These are phyloP conservation scores for Solanum neorickii DNA, from an alignment of 257 asterid species.

Conservation along the genomic window DNA sequence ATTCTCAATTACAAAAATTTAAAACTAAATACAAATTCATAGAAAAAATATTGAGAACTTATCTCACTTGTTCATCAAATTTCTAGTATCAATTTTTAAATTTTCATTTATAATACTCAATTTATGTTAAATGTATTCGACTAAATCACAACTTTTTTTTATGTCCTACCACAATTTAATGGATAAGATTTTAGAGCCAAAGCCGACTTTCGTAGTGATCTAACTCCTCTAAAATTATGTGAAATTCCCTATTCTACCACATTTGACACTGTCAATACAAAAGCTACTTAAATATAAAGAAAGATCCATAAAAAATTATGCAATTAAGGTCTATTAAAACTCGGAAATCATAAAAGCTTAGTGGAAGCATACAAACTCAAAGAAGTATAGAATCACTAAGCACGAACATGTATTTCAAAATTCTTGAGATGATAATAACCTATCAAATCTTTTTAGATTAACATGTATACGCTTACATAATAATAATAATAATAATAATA, in stretches of 20 bases:
- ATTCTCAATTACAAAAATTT: too few relatives aligned
- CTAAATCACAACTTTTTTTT: too few relatives aligned
- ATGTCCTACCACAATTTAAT: not conserved
- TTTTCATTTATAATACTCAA: too few relatives aligned
- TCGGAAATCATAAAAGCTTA: not conserved
- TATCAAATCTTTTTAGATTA: not conserved
- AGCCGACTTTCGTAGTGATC: conserved; percentile 30
- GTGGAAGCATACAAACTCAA: not conserved
- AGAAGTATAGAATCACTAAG: not conserved
- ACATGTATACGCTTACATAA: not conserved
- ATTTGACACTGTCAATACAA: not conserved
- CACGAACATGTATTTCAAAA: not conserved
- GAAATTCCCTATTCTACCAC: conserved; percentile 24
- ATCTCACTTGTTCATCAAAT: too few relatives aligned
- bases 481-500: too few relatives aligned
- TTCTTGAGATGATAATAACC: not conserved
- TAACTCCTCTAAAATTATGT: conserved; percentile 18
- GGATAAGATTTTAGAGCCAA: conserved; percentile 61
- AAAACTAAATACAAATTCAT: too few relatives aligned
- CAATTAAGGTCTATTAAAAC: not conserved
- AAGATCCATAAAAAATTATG: not conserved
- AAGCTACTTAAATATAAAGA: not conserved
- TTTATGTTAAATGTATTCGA: too few relatives aligned
- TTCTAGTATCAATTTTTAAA: too few relatives aligned
- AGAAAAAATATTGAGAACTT: too few relatives aligned